Base-by-base conservation (phyloP, 345 rosid species). In the Hypericum androsaemum region DNA sequence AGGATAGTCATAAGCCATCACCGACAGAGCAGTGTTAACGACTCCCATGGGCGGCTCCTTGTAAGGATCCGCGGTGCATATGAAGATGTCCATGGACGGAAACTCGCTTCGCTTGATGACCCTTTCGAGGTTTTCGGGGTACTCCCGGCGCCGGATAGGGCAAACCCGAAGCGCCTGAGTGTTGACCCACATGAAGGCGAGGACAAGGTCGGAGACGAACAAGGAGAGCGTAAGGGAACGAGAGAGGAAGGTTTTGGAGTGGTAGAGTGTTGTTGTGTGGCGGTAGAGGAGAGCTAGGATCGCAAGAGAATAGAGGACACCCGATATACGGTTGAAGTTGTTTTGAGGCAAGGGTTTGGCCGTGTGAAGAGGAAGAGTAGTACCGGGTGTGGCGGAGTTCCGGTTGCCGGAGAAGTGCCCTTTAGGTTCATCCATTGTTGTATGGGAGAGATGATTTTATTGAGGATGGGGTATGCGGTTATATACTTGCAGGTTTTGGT, bases 261-360 rank as follows among this genome's bases (percentile, higher is more conserved):
- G 39, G 66, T 53, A 17, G 49, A 88, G 80, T 49, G 67, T 60
- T 51, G 47, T 57, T 36, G 56, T 32, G 15, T 83, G 95, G 64
- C 41, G 77, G 39, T 70, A 78, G 39, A 86, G 56, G 7, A 86
- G 68, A 3, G 79, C 70, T 22, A 71, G 0, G 65, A 86, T 54
- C 61, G 88, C 95, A 55, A 63, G 68, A 5, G 58, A 8, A 74
- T 83, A 81, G 39, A 73, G 5, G 0, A 41, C 57, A 16, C 80
- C 87, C 53, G 79, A 78, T 37, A 71, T 22, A 7, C 87, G 78
- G 73, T 80, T 70, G 36, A 57, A 64, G 51, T 43, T 2, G 14
- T 72, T 63, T 0, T 77, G 74, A 6, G 77, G 77, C 22, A 73
- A 53, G 4, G 64, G 74, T 15, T 58, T 54, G 44, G 59, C 56